Conservation (phyloP, 2,329 filamentous ascomycete genomes). For the Hypoxylon sp. region DNA sequence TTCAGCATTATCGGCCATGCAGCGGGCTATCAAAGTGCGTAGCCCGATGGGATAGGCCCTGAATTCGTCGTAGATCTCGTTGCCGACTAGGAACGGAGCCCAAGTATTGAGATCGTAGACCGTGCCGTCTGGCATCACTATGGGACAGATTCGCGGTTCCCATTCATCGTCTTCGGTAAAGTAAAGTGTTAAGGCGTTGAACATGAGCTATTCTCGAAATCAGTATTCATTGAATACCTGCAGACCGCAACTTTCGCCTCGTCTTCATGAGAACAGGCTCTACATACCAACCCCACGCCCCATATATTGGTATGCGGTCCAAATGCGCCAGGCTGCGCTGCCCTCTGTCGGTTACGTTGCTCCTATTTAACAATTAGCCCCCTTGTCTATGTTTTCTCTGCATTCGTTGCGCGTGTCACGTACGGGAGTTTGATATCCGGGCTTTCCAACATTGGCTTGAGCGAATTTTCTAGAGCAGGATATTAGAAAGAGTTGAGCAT, state of each 20-base stretch:
- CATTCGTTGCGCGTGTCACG: neutral
- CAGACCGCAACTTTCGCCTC: neutral
- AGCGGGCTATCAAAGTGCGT: slow-evolving; percentile 39
- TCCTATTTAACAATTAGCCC: slow-evolving; percentile 30
- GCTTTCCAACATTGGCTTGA: slow-evolving; percentile 29
- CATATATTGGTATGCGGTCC: slow-evolving; percentile 43
- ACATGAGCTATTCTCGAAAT: slow-evolving; percentile 35
- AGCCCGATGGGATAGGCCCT: slow-evolving; percentile 17
- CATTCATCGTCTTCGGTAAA: slow-evolving; percentile 34
- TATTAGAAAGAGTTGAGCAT: slow-evolving; percentile 7
- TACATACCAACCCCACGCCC: slow-evolving; percentile 34
- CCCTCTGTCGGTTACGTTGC: slow-evolving; percentile 21
- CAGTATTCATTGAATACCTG: slow-evolving; percentile 2
- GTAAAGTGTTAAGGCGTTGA: slow-evolving; percentile 31
- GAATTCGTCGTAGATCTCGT: slow-evolving; percentile 22
- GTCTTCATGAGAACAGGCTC: neutral
- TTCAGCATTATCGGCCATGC: slow-evolving; percentile 32
- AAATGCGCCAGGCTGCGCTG: slow-evolving; percentile 19
- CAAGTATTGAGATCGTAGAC: slow-evolving; percentile 26
- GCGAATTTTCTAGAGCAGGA: slow-evolving; percentile 25
- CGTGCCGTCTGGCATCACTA: slow-evolving; percentile 35
- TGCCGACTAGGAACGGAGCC: slow-evolving; percentile 37
- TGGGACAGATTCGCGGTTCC: slow-evolving; percentile 24
- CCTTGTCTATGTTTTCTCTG: neutral
- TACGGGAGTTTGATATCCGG: slow-evolving; percentile 38